Evolutionary conservation across 306 rosid species (phyloP).

Genomic region (Casuarina glauca): DNA sequence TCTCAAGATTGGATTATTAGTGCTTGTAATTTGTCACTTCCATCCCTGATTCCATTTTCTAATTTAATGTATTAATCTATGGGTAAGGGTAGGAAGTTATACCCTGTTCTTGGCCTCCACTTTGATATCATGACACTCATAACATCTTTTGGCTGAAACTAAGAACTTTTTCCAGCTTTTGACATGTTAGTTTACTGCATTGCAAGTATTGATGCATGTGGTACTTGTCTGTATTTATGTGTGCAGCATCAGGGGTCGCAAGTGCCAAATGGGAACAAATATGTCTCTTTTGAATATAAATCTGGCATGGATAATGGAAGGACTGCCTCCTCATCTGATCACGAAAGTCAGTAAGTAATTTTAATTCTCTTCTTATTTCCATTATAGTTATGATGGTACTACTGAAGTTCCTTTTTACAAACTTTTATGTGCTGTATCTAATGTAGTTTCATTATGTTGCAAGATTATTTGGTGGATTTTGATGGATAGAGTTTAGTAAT

Average conservation of each 20-base stretch:
- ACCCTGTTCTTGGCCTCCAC: neutral
- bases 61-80: neutral
- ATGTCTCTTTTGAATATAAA: constrained; percentile 92
- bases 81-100: constrained; percentile 2
- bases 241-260: constrained; percentile 97
- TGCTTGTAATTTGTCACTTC: neutral
- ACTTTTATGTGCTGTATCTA: neutral
- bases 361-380: neutral
- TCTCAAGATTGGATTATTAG: constrained; percentile 8
- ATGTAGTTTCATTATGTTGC: neutral
- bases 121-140: neutral
- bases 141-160: neutral
- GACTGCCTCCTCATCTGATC: constrained; percentile 95
- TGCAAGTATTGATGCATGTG: constrained; percentile 17
- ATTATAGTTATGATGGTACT: neutral
- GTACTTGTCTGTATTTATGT: constrained; percentile 28
- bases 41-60: neutral
- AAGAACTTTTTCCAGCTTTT: constrained; percentile 8
- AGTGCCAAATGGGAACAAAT: constrained; percentile 83
- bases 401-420: too few species aligned
- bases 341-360: constrained; percentile 88
- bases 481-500: neutral
- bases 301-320: constrained; percentile 99
- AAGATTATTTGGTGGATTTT: neutral
- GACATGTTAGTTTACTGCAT: constrained; percentile 22